Evolutionary conservation across 208 protist genomes (phyloP).

Genomic region (Cochliopodium minus): DNA sequence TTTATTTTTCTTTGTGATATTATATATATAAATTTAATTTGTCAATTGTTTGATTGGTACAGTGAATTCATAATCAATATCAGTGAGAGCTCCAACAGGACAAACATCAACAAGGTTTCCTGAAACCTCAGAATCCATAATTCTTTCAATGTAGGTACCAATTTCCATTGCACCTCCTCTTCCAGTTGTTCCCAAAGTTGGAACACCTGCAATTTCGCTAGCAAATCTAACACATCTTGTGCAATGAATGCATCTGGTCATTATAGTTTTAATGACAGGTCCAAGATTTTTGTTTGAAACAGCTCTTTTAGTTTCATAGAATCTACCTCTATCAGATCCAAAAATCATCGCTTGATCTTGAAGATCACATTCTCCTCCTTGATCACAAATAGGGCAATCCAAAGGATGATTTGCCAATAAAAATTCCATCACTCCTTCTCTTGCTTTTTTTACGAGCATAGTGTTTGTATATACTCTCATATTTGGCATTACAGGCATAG

Average conservation of each 20-base stretch:
- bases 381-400: conserved; percentile 86
- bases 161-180: conserved; percentile 74
- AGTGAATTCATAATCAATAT: no score
- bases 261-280: conserved; percentile 74
- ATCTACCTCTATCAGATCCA: conserved; percentile 58
- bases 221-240: conserved; percentile 80
- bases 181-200: conserved; percentile 74
- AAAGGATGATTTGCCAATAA: conserved; percentile 87
- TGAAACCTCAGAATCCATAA: conserved; percentile 41
- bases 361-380: conserved; percentile 84
- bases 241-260: conserved; percentile 89
- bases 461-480: conserved; percentile 87
- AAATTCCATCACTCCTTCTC: conserved; percentile 85
- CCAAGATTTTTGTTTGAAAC: conserved; percentile 84
- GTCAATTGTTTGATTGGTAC: no score
- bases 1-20: no score
- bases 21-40: no score
- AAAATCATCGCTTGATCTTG: conserved; percentile 78
- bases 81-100: no score
- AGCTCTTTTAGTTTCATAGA: conserved; percentile 61
- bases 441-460: conserved; percentile 69
- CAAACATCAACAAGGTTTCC: conserved; percentile 47
- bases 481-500: conserved; percentile 69
- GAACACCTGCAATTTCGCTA: conserved; percentile 76
- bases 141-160: conserved; percentile 64